These are phyloP conservation scores for Schoenoplectus tabernaemontani DNA, from an alignment of 202 grass and related monocot genomes.

Conservation along the genomic window DNA sequence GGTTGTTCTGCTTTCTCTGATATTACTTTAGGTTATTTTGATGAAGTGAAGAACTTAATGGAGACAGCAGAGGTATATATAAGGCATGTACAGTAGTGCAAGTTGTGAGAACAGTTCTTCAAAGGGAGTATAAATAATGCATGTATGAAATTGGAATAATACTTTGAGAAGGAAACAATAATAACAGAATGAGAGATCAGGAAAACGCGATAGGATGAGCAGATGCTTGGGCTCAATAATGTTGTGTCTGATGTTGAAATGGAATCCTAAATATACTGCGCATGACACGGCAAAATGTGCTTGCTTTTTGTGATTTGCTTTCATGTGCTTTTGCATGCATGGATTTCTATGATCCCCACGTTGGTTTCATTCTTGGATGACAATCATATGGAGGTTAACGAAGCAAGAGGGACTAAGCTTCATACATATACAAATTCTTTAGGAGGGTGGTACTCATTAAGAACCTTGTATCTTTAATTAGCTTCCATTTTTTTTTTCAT, in stretches of 20 bases:
- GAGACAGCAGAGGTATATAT: conserved; percentile 34
- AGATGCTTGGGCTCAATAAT: conserved; percentile 80
- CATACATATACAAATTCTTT: not conserved
- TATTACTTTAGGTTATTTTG: conserved; percentile 5
- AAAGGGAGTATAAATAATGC: conserved; percentile 8
- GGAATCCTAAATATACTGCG: conserved; percentile 34
- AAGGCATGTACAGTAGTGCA: conserved; percentile 33
- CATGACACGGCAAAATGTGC: conserved; percentile 12
- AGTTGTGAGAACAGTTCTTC: conserved; percentile 33
- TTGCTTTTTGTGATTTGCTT: conserved; percentile 24
- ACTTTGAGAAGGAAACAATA: conserved; percentile 7
- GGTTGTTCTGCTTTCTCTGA: conserved; percentile 5
- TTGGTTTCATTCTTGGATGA: conserved; percentile 17
- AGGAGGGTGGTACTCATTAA: not conserved
- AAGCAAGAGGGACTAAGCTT: not conserved
- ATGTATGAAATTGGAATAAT: conserved; percentile 43
- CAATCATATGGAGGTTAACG: conserved; percentile 14
- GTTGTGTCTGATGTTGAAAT: conserved; percentile 43
- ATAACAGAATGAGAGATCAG: conserved; percentile 43
- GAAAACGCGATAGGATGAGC: conserved; percentile 22
- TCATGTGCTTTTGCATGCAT: conserved; percentile 20
- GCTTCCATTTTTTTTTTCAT: not conserved
- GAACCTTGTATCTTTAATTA: not conserved
- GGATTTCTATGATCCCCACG: conserved; percentile 18
- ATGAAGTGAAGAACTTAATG: conserved; percentile 35